A percentile compares a stretch with the other conserved stretches of the same genome.
These are phyloP conservation scores for Candolleomyces aberdarensis DNA, from an alignment of 768 basidiomycete genomes.

Conservation along the genomic window DNA sequence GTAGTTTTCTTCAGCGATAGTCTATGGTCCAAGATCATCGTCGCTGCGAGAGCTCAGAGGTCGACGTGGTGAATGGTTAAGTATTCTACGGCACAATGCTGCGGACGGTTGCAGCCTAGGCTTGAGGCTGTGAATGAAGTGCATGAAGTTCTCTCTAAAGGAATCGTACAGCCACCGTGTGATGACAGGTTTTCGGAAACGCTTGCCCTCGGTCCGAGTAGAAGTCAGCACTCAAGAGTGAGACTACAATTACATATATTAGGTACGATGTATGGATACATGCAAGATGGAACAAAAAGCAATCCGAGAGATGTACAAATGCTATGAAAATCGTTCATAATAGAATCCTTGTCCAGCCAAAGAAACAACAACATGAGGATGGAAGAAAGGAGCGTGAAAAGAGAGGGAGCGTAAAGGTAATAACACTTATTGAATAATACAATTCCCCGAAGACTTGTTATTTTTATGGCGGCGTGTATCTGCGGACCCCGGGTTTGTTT, in stretches of 20 bases:
- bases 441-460: conserved; percentile 38
- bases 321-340: conserved; percentile 5
- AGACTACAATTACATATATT: background rate
- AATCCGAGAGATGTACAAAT: background rate
- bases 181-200: too few relatives aligned
- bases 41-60: background rate
- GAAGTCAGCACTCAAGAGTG: too few relatives aligned
- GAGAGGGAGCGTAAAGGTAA: conserved; percentile 2
- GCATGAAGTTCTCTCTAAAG: background rate
- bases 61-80: background rate
- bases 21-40: background rate
- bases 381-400: conserved; percentile 13
- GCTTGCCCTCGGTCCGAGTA: too few relatives aligned
- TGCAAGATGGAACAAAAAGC: conserved; percentile 4
- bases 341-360: background rate
- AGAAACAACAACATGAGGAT: background rate
- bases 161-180: background rate
- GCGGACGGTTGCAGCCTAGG: background rate
- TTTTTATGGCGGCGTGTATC: conserved; percentile 33
- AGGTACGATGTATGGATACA: background rate
- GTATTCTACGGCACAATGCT: background rate
- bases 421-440: conserved; percentile 42
- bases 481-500: conserved; percentile 31
- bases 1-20: background rate
- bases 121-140: background rate